Conservation (phyloP, 129 eudicot species). For the Ambrosia artemisiifolia region DNA sequence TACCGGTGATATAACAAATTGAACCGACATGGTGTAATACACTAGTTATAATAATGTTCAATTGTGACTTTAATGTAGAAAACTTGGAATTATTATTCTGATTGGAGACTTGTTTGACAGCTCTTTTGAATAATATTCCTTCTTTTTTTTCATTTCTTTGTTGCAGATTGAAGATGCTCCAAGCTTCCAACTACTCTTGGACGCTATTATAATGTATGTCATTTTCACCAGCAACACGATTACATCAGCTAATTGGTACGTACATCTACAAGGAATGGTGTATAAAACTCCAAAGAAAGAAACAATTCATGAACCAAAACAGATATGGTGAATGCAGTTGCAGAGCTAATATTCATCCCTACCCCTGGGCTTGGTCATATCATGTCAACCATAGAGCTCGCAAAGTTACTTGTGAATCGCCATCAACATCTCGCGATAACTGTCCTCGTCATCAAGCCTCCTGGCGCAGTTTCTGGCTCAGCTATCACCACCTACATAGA, state of each 20-base stretch:
- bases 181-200: neutral
- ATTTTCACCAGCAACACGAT: conserved; percentile 9
- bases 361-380: conserved; percentile 19
- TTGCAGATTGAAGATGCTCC: neutral
- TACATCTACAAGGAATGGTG: neutral
- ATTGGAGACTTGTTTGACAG: too few relatives aligned
- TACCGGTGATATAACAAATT: too few relatives aligned
- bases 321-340: neutral
- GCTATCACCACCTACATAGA: conserved; percentile 6
- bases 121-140: too few relatives aligned
- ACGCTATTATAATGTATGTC: neutral
- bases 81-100: too few relatives aligned
- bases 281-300: neutral
- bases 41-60: too few relatives aligned
- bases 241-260: neutral
- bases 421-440: conserved; percentile 14
- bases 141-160: neutral
- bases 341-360: conserved; percentile 20
- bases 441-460: conserved; percentile 10
- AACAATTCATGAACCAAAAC: neutral
- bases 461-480: neutral
- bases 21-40: too few relatives aligned
- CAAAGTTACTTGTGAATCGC: conserved; percentile 15
- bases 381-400: conserved; percentile 16
- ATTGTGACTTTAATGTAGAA: too few relatives aligned